Conservation (phyloP, 1,284 basidiomycete species). For the Mycosarcoma maydis region DNA sequence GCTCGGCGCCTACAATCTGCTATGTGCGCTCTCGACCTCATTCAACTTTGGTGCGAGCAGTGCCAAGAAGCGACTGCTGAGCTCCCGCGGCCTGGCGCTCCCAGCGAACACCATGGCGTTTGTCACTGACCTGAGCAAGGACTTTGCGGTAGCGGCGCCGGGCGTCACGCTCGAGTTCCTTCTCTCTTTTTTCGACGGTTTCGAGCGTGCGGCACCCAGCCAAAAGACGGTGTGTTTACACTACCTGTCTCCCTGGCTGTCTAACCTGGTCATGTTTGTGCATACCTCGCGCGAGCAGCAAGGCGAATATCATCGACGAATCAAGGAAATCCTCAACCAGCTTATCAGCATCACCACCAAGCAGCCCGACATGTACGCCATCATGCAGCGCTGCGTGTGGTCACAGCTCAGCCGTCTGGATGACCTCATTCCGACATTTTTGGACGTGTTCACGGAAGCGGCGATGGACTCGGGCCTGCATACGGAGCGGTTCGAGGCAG, state of each 20-base stretch:
- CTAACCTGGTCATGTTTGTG: constrained; percentile 60
- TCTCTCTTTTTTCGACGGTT: constrained; percentile 63
- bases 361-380: constrained; percentile 62
- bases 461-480: constrained; percentile 63
- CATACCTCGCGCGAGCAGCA: constrained; percentile 60
- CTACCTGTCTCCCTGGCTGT: constrained; percentile 62
- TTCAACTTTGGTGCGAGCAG: constrained; percentile 63
- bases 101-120: constrained; percentile 62
- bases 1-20: constrained; percentile 60
- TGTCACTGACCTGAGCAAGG: constrained; percentile 58
- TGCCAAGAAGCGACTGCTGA: constrained; percentile 56
- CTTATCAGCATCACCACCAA: constrained; percentile 63
- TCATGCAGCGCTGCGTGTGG: constrained; percentile 63
- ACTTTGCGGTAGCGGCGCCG: constrained; percentile 60
- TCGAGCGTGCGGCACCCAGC: constrained; percentile 52
- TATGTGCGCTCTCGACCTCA: constrained; percentile 62
- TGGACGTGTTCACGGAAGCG: constrained; percentile 62
- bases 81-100: constrained; percentile 55
- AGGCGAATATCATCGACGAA: constrained; percentile 56
- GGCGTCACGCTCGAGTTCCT: constrained; percentile 63
- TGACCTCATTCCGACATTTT: constrained; percentile 57
- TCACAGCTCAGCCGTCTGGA: constrained; percentile 61
- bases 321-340: constrained; percentile 62
- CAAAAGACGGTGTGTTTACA: constrained; percentile 61
- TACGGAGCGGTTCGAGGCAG: constrained; percentile 60